Conservation (phyloP, 139 green algal species). For the Volvox reticuliferus region DNA sequence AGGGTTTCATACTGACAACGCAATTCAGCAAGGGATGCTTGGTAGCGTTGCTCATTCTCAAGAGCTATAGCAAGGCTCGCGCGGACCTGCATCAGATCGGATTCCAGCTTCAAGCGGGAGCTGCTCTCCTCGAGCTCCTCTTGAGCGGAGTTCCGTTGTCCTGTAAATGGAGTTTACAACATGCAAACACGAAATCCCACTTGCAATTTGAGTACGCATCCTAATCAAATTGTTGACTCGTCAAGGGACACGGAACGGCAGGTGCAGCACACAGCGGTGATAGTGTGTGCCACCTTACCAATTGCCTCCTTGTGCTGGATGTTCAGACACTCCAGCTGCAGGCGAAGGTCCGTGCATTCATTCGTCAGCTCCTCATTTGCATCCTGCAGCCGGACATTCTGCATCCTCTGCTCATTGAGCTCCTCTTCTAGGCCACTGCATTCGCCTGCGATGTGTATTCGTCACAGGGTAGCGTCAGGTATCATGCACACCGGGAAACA, state of each 20-base stretch:
- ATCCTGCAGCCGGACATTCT: background rate
- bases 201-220: too few species aligned
- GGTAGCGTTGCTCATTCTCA: background rate
- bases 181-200: too few species aligned
- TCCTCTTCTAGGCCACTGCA: conserved; percentile 51
- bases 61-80: background rate
- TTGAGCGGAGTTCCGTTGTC: background rate
- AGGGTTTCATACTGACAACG: background rate
- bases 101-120: conserved; percentile 33
- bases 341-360: conserved; percentile 33
- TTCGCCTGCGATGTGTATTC: background rate
- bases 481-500: too few species aligned
- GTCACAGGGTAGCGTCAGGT: too few species aligned
- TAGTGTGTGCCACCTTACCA: background rate
- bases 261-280: too few species aligned
- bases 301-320: background rate
- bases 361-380: background rate
- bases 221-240: too few species aligned
- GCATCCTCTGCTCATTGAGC: background rate
- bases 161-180: background rate
- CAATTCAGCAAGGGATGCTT: background rate
- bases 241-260: too few species aligned
- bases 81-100: conserved; percentile 32
- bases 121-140: background rate
- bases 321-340: conserved; percentile 1